Conservation (phyloP, 2,329 filamentous ascomycete genomes). For the Aspergillus fijiensis region DNA sequence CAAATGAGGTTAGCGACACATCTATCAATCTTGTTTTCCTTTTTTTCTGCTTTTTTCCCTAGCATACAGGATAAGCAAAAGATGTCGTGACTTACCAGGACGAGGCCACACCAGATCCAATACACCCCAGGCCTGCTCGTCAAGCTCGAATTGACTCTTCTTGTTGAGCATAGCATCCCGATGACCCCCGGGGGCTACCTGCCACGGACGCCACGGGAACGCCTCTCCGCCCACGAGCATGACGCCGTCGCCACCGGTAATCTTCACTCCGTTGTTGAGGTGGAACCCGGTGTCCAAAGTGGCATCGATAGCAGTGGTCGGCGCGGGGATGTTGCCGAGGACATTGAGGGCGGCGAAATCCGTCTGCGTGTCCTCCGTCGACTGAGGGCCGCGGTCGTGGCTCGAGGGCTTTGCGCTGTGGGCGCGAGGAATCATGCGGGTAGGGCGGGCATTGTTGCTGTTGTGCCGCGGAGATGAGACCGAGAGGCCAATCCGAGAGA, state of each 20-base stretch:
- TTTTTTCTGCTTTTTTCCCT: not conserved
- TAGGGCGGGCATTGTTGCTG: slow-evolving; percentile 27
- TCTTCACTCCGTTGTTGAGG: slow-evolving; percentile 74
- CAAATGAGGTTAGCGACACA: not conserved
- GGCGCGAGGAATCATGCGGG: slow-evolving; percentile 34
- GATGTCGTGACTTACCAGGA: slow-evolving; percentile 63
- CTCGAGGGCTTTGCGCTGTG: slow-evolving; percentile 41
- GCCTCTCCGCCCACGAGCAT: slow-evolving; percentile 83
- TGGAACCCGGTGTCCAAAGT: slow-evolving; percentile 82
- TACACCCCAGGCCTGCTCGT: slow-evolving; percentile 68
- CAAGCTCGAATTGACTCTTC: slow-evolving; percentile 79
- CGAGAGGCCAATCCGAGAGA: not conserved
- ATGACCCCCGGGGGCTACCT: slow-evolving; percentile 39
- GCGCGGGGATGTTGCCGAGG: slow-evolving; percentile 69
- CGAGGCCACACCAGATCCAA: slow-evolving; percentile 81
- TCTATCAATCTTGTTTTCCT: too few relatives aligned
- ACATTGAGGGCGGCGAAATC: slow-evolving; percentile 79
- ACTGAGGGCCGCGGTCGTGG: slow-evolving; percentile 61
- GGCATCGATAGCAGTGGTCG: slow-evolving; percentile 79
- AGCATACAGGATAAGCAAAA: slow-evolving; percentile 3
- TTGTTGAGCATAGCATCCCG: slow-evolving; percentile 61
- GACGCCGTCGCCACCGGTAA: slow-evolving; percentile 68
- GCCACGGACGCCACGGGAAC: slow-evolving; percentile 86
- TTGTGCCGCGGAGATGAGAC: slow-evolving; percentile 18
- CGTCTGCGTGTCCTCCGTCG: slow-evolving; percentile 62